Evolutionary conservation across 345 rosid genomes (phyloP).

Genomic region (Populus euphratica): DNA sequence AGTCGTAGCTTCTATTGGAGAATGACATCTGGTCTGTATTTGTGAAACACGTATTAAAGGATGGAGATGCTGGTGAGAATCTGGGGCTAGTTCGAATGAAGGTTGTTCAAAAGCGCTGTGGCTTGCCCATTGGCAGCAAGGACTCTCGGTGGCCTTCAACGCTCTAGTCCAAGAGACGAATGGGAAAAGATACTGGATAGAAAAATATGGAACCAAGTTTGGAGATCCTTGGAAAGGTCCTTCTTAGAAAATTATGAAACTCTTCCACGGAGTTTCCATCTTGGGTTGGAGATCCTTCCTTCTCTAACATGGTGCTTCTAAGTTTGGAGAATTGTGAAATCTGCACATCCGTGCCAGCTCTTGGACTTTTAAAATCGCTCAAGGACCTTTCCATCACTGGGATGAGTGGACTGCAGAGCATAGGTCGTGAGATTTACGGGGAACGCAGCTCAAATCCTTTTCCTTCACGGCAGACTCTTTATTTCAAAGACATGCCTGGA

Average conservation of each 20-base stretch:
- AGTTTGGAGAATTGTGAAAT: conserved; percentile 3
- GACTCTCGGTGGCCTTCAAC: conserved; percentile 21
- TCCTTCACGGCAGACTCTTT: conserved; percentile 4
- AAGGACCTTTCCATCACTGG: conserved; percentile 2
- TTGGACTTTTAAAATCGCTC: conserved; percentile 7
- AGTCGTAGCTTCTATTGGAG: conserved; percentile 1
- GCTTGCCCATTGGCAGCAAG: conserved; percentile 23
- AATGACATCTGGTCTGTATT: conserved; percentile 20
- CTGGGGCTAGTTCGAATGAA: neutral
- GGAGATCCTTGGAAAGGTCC: too few species aligned
- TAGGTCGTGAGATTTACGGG: conserved; percentile 17
- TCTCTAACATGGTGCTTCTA: conserved; percentile 7
- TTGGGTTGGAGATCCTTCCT: conserved; percentile 19
- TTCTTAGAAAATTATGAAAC: too few species aligned
- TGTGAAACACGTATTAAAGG: conserved; percentile 2
- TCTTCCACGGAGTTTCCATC: conserved; percentile 1
- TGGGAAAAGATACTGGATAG: too few species aligned
- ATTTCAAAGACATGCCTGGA: conserved; percentile 25
- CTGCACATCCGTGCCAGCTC: conserved; percentile 5
- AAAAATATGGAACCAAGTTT: too few species aligned
- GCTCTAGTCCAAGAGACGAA: too few species aligned
- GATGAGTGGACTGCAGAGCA: neutral
- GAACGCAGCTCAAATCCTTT: conserved; percentile 5
- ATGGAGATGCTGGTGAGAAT: too few species aligned
- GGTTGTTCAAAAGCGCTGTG: conserved; percentile 14